Evolutionary conservation across 2,329 filamentous ascomycete species (phyloP), one percentile per base, ranked within the genome.

Genomic region (Chlorencoelia australis): DNA sequence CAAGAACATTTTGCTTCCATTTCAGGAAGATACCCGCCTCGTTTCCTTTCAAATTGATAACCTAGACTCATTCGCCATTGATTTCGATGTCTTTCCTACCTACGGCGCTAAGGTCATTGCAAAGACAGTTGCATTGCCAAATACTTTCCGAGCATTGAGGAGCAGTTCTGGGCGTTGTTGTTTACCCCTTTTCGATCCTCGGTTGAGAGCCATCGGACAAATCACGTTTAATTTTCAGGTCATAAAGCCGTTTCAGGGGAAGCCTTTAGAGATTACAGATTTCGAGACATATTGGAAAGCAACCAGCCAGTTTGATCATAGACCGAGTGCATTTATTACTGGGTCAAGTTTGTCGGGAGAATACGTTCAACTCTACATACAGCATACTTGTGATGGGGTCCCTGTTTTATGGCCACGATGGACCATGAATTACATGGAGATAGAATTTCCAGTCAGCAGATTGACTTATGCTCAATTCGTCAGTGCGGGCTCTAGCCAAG

Each of bases 241-340:
- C 17, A 93, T 98, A 58, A 95, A 94, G 54, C 91, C 91, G 0
- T 98, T 96, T 63, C 77, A 79, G 44, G 89, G 91, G 6, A 82
- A 87, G 42, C 87, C 91, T 3, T 67, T 98, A 15, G 91, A 98
- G 59, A 95, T 98, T 42, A 94, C 91, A 1, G 88, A 96, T 54
- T 98, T 96, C 51, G 91, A 94, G 45, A 96, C 91, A 0, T 98
- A 98, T 60, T 98, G 91, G 91, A 98, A 96, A 61, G 89, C 89
- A 0, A 98, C 91, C 1, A 94, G 87, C 53, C 87, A 94, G 50
- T 73, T 91, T 31, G 86, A 94, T 56, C 79, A 84, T 33, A 83
- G 87, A 30, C 81, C 82, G 16, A 91, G 75, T 54, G 84, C 86
- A 16, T 75, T 96, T 16, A 85, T 98, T 13, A 96, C 89, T 0